A percentile compares a stretch with the other conserved stretches of the same genome.
Conservation (phyloP, 2,329 filamentous ascomycete genomes). For the Fusarium subglutinans region DNA sequence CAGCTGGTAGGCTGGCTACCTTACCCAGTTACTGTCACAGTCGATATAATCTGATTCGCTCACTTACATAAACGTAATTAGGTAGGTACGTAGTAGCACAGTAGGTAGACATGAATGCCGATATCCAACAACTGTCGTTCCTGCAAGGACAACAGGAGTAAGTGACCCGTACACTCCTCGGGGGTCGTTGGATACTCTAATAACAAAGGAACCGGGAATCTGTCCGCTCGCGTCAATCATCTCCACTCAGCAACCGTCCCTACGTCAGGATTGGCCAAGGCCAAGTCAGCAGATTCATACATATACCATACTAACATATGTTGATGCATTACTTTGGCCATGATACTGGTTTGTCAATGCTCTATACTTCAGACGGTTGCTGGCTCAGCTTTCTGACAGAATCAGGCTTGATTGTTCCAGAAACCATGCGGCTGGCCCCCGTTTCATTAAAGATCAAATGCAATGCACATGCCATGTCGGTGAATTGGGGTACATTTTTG, state of each 20-base stretch:
- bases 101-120: background rate
- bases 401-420: conserved; percentile 7
- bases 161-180: background rate
- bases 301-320: background rate
- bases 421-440: conserved; percentile 25
- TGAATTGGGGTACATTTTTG: background rate
- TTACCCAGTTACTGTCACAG: background rate
- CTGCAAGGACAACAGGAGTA: background rate
- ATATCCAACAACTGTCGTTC: background rate
- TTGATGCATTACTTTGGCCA: background rate
- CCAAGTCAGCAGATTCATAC: background rate
- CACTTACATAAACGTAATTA: background rate
- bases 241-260: conserved; percentile 6
- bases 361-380: background rate
- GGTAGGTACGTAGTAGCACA: background rate
- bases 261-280: background rate
- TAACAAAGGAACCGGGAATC: background rate
- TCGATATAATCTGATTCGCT: conserved; percentile 21
- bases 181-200: background rate
- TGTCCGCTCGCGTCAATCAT: background rate
- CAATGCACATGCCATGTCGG: conserved; percentile 11
- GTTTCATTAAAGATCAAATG: conserved; percentile 23
- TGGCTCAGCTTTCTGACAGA: conserved; percentile 15
- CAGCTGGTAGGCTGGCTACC: background rate
- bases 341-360: background rate